These are phyloP conservation scores for Pythium sukuiense DNA, from an alignment of 352 stramenopile genomes.

Conservation along the genomic window DNA sequence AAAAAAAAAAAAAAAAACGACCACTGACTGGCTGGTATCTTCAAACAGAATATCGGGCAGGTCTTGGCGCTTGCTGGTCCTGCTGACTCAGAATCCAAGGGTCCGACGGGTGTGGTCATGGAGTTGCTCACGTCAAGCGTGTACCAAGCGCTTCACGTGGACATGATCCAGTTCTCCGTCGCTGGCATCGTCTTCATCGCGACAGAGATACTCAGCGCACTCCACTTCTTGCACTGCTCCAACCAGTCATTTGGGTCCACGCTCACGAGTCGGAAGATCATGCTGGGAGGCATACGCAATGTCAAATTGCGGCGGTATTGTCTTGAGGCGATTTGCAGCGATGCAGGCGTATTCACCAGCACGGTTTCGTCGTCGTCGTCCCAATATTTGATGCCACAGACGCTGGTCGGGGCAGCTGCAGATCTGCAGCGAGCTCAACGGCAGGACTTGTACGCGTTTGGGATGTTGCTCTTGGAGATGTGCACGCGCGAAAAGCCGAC, in stretches of 20 bases:
- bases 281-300: conserved; percentile 36
- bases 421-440: conserved; percentile 2
- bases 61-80: conserved; percentile 38
- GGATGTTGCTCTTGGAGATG: conserved; percentile 72
- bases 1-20: no score
- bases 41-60: conserved; percentile 41
- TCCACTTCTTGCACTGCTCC: conserved; percentile 46
- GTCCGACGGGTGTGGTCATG: conserved; percentile 33
- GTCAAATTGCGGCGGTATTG: conserved; percentile 64
- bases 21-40: background rate
- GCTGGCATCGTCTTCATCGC: conserved; percentile 51
- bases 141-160: conserved; percentile 55
- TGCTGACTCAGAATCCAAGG: conserved; percentile 10
- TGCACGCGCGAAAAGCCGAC: conserved; percentile 54
- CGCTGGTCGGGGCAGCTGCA: background rate
- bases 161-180: conserved; percentile 36
- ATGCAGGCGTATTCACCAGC: conserved; percentile 19
- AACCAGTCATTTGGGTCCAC: conserved; percentile 40
- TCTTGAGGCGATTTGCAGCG: conserved; percentile 35
- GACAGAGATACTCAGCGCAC: conserved; percentile 37
- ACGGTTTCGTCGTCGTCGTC: conserved; percentile 21
- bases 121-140: conserved; percentile 47
- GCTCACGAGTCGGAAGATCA: conserved; percentile 72
- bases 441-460: conserved; percentile 67
- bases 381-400: conserved; percentile 30